phyloP scores from a whole-genome alignment of 108 stramenopile species.

The Hondaea fermentalgiana region DNA sequence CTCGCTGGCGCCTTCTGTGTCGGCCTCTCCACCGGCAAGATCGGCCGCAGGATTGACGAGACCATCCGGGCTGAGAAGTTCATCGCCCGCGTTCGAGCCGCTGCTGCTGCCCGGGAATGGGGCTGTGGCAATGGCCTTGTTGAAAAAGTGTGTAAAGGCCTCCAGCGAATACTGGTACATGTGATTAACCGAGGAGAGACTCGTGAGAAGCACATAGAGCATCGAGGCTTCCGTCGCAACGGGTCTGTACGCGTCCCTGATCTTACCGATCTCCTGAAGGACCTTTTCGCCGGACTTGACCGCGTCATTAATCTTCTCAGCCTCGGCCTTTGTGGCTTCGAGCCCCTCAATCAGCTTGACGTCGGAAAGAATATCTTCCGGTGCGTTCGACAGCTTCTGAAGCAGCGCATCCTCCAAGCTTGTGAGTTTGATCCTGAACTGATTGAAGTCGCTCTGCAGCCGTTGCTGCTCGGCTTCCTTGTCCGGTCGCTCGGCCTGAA shows the following conservation, averaged over 20 bases:
- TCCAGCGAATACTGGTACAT: constrained; percentile 90
- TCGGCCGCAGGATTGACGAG: neutral
- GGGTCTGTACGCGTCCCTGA: constrained; percentile 69
- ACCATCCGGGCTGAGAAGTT: neutral
- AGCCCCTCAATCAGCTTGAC: constrained; percentile 80
- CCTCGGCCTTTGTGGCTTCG: constrained; percentile 74
- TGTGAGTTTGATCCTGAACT: constrained; percentile 74
- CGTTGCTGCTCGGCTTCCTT: constrained; percentile 68
- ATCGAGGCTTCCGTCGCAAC: constrained; percentile 84
- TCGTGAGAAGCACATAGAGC: constrained; percentile 82
- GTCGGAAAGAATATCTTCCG: constrained; percentile 76
- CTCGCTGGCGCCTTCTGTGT: no score
- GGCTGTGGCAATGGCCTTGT: constrained; percentile 69
- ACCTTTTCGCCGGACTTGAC: constrained; percentile 67
- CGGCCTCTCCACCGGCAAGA: neutral
- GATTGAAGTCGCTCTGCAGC: constrained; percentile 59
- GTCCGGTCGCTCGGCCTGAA: constrained; percentile 70
- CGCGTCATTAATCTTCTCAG: constrained; percentile 68
- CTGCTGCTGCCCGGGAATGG: neutral
- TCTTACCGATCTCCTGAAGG: constrained; percentile 63
- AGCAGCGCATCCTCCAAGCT: constrained; percentile 75
- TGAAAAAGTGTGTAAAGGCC: constrained; percentile 71
- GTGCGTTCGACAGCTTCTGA: constrained; percentile 75
- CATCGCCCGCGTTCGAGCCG: neutral
- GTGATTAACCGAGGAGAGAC: constrained; percentile 70